Evolutionary conservation across 73 alveolate species (phyloP).

Genomic region (Blepharisma japonicum): DNA sequence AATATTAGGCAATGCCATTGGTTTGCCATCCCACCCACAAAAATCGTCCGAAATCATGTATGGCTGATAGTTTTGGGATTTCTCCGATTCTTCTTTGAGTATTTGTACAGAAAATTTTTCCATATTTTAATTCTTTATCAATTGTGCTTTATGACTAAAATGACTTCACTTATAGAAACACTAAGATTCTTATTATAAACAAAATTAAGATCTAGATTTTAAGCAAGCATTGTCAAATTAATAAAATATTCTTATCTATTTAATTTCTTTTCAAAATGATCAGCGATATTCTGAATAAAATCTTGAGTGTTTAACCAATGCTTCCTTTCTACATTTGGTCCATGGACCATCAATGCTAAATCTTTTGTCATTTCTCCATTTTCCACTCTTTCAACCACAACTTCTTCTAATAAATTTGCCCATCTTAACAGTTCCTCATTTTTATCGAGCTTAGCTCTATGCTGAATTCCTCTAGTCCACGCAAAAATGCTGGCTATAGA

Average conservation of each 20-base stretch:
- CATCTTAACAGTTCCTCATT: constrained; percentile 37
- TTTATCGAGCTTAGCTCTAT: constrained; percentile 73
- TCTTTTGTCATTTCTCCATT: constrained; percentile 83
- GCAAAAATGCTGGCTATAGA: constrained; percentile 83
- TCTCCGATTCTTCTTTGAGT: no score
- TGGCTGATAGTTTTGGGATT: no score
- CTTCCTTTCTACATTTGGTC: constrained; percentile 41
- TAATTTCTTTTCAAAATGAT: constrained; percentile 20
- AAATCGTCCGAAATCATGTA: no score
- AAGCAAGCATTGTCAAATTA: no score
- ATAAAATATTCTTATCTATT: not conserved
- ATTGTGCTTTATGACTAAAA: no score
- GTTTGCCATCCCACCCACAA: no score
- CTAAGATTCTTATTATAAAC: no score
- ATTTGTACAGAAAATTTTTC: no score
- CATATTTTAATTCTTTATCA: no score
- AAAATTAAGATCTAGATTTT: no score
- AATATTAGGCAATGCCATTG: no score
- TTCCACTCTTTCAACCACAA: constrained; percentile 61
- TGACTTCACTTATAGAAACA: no score
- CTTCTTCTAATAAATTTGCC: constrained; percentile 56
- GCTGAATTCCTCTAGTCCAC: constrained; percentile 80
- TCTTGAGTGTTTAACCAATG: constrained; percentile 53
- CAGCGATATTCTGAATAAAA: constrained; percentile 46
- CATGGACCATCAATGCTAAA: constrained; percentile 71